A percentile compares a stretch with the other conserved stretches of the same genome.
Evolutionary conservation across 208 protist species (phyloP).

Genomic region (Leishmania major): DNA sequence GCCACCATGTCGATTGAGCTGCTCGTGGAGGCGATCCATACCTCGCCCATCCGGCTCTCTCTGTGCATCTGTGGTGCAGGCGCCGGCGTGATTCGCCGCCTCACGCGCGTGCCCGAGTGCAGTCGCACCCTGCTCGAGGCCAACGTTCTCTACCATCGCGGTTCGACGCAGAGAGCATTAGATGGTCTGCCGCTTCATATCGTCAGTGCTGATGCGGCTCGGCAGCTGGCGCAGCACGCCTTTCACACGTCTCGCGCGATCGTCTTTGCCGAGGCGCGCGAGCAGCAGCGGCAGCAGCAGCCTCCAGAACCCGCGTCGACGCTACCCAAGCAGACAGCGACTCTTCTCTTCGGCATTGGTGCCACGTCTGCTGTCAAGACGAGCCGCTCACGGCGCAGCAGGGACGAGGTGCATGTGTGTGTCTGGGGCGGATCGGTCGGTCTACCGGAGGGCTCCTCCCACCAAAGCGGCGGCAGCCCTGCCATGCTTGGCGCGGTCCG

Average conservation of each 20-base stretch:
- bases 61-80: conserved; percentile 62
- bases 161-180: conserved; percentile 34
- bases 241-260: conserved; percentile 30
- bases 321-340: neutral
- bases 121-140: conserved; percentile 56
- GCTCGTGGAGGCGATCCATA: conserved; percentile 50
- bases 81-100: conserved; percentile 33
- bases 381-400: conserved; percentile 31
- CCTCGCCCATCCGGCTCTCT: conserved; percentile 36
- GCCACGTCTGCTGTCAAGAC: conserved; percentile 61
- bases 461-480: neutral
- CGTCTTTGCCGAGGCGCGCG: neutral
- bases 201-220: conserved; percentile 36
- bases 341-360: conserved; percentile 57
- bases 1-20: conserved; percentile 20
- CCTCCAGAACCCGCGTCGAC: neutral
- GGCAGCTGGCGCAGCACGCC: conserved; percentile 69
- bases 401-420: conserved; percentile 49
- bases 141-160: conserved; percentile 44
- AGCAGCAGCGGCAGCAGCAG: neutral
- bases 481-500: conserved; percentile 11
- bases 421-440: conserved; percentile 40
- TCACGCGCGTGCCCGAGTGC: conserved; percentile 60
- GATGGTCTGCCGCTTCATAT: conserved; percentile 44
- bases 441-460: neutral